Conservation (phyloP, 352 stramenopile species). For the Phytophthora ohioensis region DNA sequence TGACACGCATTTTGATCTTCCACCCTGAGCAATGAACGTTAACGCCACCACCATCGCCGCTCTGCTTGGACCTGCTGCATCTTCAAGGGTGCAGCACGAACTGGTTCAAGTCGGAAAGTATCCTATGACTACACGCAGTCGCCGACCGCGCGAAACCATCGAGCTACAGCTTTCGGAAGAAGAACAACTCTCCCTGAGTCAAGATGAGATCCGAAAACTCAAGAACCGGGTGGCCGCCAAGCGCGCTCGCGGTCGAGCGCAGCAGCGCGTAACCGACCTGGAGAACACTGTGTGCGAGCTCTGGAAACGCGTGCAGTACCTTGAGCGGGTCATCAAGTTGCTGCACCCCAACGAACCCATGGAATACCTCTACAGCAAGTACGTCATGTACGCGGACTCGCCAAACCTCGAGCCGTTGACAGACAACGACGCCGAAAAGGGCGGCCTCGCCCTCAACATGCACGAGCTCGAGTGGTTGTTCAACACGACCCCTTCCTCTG, state of each 20-base stretch:
- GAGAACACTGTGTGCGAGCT: slow-evolving; percentile 64
- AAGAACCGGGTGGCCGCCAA: slow-evolving; percentile 79
- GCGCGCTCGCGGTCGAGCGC: slow-evolving; percentile 58
- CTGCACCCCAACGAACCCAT: slow-evolving; percentile 46
- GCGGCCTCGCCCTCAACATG: slow-evolving; percentile 32
- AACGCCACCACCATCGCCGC: slow-evolving; percentile 38
- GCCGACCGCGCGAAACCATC: slow-evolving; percentile 53
- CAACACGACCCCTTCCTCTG: slow-evolving; percentile 31
- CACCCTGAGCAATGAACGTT: slow-evolving; percentile 27
- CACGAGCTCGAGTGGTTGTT: slow-evolving; percentile 48
- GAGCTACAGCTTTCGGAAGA: slow-evolving; percentile 67
- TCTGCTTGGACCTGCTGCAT: slow-evolving; percentile 31
- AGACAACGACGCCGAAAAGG: slow-evolving; percentile 13
- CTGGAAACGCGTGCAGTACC: slow-evolving; percentile 66
- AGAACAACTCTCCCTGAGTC: slow-evolving; percentile 44
- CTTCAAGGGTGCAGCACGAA: slow-evolving; percentile 30
- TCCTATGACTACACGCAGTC: slow-evolving; percentile 33
- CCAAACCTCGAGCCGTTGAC: slow-evolving; percentile 40
- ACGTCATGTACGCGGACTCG: slow-evolving; percentile 55
- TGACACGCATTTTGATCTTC: slow-evolving; percentile 22
- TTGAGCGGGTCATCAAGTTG: slow-evolving; percentile 55
- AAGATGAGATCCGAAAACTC: slow-evolving; percentile 66
- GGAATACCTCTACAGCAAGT: slow-evolving; percentile 54
- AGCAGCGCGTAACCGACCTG: slow-evolving; percentile 60
- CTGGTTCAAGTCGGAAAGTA: slow-evolving; percentile 46